Evolutionary conservation across 768 basidiomycete species (phyloP), one percentile per base, ranked within the genome.

Genomic region (Tylopilus subfusipes): DNA sequence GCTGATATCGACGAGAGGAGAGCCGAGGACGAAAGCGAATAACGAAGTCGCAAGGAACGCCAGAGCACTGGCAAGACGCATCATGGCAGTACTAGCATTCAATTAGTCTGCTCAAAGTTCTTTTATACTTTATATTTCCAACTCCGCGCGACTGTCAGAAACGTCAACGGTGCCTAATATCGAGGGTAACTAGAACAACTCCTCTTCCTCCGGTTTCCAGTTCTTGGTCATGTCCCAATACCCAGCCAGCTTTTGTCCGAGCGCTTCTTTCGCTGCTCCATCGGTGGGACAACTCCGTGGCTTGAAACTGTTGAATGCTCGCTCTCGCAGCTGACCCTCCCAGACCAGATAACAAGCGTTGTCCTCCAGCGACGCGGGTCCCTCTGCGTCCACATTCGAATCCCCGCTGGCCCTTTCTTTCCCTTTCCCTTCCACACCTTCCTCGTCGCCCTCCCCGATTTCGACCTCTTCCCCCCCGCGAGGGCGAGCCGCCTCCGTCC

Each of bases 221-320:
- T 90, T 88, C 83, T 94, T 97, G 27, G 93, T 85, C 71, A 90
- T 82, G 69, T 98, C 96, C 95, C 95, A 98, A 68, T 93, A 90
- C 0, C 92, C 90, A 45, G 86, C 85, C 71, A 93, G 69, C 77
- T 85, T 93, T 54, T 82, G 79, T 2, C 95, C 95, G 25, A 98
- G 77, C 47, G 83, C 78, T 61, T 97, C 95, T 72, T 90, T 90
- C 13, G 93, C 96, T 34, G 85, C 78, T 22, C 80, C 73, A 68
- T 99, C 97, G 0, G 89, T 90, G 29, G 89, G 90, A 61, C 89
- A 91, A 50, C 79, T 84, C 75, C 82, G 86, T 31, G 88, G 86
- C 66, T 84, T 89, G 73, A 97, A 98, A 51, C 73, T 74, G 64
- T 70, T 84, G 72, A 93, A 98, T 48, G 81, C 78, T 42, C 91